Percentiles rank a stretch among this genome's conserved stretches.
These are phyloP conservation scores for Aspergillus transmontanensis DNA, from an alignment of 2,329 filamentous ascomycete genomes.

Conservation along the genomic window DNA sequence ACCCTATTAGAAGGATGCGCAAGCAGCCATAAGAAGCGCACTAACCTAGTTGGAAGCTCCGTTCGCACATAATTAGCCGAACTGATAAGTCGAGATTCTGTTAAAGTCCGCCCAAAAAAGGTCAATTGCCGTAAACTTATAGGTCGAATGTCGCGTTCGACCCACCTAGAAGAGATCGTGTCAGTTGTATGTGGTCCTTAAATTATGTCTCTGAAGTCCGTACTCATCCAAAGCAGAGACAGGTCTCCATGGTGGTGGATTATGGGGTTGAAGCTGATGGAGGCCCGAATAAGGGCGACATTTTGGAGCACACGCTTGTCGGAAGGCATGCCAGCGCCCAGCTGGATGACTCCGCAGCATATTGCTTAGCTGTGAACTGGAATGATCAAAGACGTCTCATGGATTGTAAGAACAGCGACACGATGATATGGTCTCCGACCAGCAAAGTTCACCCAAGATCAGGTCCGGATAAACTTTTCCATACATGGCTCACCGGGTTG, in stretches of 20 bases:
- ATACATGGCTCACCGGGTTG: slow-evolving; percentile 20
- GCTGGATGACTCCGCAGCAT: slow-evolving; percentile 40
- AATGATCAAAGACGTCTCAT: slow-evolving; percentile 20
- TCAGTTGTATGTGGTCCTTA: slow-evolving; percentile 16
- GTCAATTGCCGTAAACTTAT: slow-evolving; percentile 96
- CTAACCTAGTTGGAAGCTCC: slow-evolving; percentile 81
- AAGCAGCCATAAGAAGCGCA: slow-evolving; percentile 3
- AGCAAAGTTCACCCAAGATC: slow-evolving; percentile 13
- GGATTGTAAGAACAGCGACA: slow-evolving; percentile 8
- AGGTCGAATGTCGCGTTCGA: slow-evolving; percentile 86
- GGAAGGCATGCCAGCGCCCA: slow-evolving; percentile 34
- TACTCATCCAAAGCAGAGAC: slow-evolving; percentile 64
- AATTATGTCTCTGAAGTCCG: slow-evolving; percentile 18
- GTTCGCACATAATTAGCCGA: slow-evolving; percentile 97
- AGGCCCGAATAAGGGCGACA: slow-evolving; percentile 30
- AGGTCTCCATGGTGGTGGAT: slow-evolving; percentile 60
- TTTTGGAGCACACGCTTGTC: slow-evolving; percentile 22
- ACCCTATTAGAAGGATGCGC: slow-evolving; percentile 3
- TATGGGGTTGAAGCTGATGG: slow-evolving; percentile 21
- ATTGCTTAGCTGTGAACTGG: slow-evolving; percentile 33
- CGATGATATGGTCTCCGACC: slow-evolving; percentile 11
- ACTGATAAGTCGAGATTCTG: slow-evolving; percentile 83
- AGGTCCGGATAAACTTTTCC: slow-evolving; percentile 13
- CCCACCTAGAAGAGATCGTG: slow-evolving; percentile 67
- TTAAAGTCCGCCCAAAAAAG: slow-evolving; percentile 93